phyloP scores from a whole-genome alignment of 2,329 filamentous ascomycete genomes.

The Pyricularia grisea region DNA sequence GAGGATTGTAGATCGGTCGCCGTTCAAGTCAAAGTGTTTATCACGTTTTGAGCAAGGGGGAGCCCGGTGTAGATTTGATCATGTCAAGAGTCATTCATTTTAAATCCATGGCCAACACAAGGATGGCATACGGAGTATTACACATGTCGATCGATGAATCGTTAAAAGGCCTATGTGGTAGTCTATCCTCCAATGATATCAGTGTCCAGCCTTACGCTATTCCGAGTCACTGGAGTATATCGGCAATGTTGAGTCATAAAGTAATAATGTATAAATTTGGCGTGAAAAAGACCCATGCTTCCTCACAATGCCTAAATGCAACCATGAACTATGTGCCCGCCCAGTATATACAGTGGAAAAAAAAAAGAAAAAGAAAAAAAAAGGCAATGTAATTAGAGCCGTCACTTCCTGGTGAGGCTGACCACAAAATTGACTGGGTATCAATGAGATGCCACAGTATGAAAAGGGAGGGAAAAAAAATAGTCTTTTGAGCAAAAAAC shows the following conservation, averaged over 20 bases:
- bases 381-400: background rate
- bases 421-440: background rate
- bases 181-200: too few relatives aligned
- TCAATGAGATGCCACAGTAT: background rate
- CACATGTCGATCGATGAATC: too few relatives aligned
- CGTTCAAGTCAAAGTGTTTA: too few relatives aligned
- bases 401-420: background rate
- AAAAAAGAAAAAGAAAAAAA: background rate
- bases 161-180: too few relatives aligned
- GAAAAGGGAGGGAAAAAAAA: background rate
- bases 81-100: too few relatives aligned
- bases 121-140: too few relatives aligned
- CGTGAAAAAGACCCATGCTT: constrained; percentile 33
- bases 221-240: constrained; percentile 29
- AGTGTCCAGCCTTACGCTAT: too few relatives aligned
- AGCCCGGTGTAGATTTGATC: too few relatives aligned
- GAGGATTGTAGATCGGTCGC: too few relatives aligned
- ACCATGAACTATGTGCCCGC: constrained; percentile 21
- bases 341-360: background rate
- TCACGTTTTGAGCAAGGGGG: too few relatives aligned
- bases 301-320: constrained; percentile 49
- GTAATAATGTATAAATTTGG: constrained; percentile 45
- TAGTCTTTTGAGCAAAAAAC: background rate
- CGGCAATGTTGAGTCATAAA: constrained; percentile 43
- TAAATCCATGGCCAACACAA: too few relatives aligned